A percentile compares a stretch with the other conserved stretches of the same genome.
These are phyloP conservation scores for Wickerhamiella sergipiensis DNA, from an alignment of 805 yeast species.

Conservation along the genomic window DNA sequence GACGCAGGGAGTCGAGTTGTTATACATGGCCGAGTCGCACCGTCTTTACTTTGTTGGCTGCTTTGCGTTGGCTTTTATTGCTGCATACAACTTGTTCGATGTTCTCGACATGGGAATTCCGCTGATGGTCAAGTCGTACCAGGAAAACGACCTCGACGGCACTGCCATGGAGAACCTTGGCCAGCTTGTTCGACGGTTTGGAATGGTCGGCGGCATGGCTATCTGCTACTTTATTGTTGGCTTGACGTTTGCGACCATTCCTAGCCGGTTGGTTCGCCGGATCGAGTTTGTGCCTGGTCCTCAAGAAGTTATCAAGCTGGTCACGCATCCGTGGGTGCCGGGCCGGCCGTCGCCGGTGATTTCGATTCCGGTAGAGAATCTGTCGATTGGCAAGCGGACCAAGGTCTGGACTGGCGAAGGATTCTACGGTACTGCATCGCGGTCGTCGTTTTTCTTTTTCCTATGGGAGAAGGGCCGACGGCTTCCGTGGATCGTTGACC, in stretches of 20 bases:
- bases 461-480: constrained; percentile 42
- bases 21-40: constrained; percentile 78
- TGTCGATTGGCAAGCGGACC: constrained; percentile 44
- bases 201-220: constrained; percentile 26
- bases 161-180: constrained; percentile 28
- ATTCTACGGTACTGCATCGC: constrained; percentile 70
- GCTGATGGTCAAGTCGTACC: constrained; percentile 37
- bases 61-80: constrained; percentile 53
- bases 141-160: constrained; percentile 37
- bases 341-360: constrained; percentile 63
- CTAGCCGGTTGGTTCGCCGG: constrained; percentile 58
- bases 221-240: constrained; percentile 31
- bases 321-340: constrained; percentile 65
- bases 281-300: constrained; percentile 57
- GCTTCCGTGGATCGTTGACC: constrained; percentile 65
- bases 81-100: constrained; percentile 47
- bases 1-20: constrained; percentile 51
- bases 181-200: constrained; percentile 26
- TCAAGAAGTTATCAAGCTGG: constrained; percentile 43
- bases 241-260: constrained; percentile 36
- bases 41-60: constrained; percentile 57
- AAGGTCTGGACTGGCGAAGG: constrained; percentile 82
- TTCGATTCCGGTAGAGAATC: constrained; percentile 44
- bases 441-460: constrained; percentile 58
- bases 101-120: constrained; percentile 43